Evolutionary conservation across 2,329 filamentous ascomycete species (phyloP).

Genomic region (Pseudogymnoascus sp.): DNA sequence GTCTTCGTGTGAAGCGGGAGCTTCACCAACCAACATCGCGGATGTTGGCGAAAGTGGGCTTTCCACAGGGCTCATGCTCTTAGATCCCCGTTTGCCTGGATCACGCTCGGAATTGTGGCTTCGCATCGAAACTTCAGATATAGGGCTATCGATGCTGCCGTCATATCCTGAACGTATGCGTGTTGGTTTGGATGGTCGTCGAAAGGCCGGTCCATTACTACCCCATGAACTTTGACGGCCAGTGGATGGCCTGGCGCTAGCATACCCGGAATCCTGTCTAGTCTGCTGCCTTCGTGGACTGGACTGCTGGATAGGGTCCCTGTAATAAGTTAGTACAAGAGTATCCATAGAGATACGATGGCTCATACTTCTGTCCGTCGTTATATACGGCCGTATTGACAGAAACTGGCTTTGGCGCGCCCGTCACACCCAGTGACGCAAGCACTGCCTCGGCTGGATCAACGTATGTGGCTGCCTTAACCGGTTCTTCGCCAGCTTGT

Average conservation of each 20-base stretch:
- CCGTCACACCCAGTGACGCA: slow-evolving; percentile 29
- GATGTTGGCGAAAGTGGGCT: slow-evolving; percentile 22
- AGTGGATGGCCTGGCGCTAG: slow-evolving; percentile 21
- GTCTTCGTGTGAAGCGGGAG: background rate
- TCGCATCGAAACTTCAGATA: slow-evolving; percentile 1
- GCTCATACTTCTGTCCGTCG: background rate
- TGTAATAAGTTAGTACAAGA: background rate
- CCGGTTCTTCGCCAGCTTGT: slow-evolving; percentile 21
- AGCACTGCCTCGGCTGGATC: slow-evolving; percentile 26
- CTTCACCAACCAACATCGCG: slow-evolving; percentile 23
- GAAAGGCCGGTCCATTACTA: background rate
- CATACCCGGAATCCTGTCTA: slow-evolving; percentile 25
- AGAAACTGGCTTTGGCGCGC: slow-evolving; percentile 26
- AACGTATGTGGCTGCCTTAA: slow-evolving; percentile 11
- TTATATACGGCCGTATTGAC: background rate
- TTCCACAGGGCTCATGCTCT: background rate
- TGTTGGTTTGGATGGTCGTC: background rate
- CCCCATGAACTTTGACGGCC: slow-evolving; percentile 15
- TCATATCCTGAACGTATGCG: background rate
- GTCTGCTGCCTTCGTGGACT: slow-evolving; percentile 8
- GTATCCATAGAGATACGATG: background rate
- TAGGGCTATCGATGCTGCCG: background rate
- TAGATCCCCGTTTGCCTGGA: background rate
- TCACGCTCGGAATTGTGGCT: background rate
- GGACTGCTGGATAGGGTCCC: slow-evolving; percentile 9